Base-by-base conservation (phyloP, 169 alveolate genomes). In the Plasmodium gaboni region DNA sequence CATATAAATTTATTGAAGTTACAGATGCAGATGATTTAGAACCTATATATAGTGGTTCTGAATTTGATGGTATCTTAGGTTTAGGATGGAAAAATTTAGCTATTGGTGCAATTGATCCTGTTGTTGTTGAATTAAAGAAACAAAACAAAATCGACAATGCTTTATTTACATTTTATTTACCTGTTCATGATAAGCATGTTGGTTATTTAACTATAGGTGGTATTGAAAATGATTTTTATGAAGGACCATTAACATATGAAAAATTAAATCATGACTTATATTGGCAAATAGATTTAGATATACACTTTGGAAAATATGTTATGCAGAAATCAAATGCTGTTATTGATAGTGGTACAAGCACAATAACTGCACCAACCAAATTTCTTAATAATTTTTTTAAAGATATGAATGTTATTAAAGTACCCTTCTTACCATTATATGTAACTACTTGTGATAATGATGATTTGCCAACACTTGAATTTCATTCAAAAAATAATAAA, bases 41-140 rank as follows among this genome's bases (percentile, higher is more conserved):
- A 68, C 83, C 94, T 24, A 19, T 80, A 17, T 89, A 74, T 42
- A 32, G 61, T 70, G 51, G 44, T 28, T 17, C 69, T 13, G 55
- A 38, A 60, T 67, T 68, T 48, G 94, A 89, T 59, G 94, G 94
- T 32, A 76, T 76, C 42, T n/a, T 89, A 68, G 94, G 94, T 13
- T 86, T 89, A 73, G 94, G 92, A 53, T 89, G 94, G 94, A 87
- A 87, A 87, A 73, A 69, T 83, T 60, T 83, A 32, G 19, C 91
- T 10, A 24, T 83, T 17, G 91, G 91, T 15, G 5, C 64, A 9
- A 32, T 83, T 12, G 83, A 67, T 51, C 91, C 91, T 9, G 22
- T 68, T 13, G 65, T 83, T 83, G 83, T 83, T 2, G 91, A 83
- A 57, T 38, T 83, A 46, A 83, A 83, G 61, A 83, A 65, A 24